Percentiles rank a stretch among this genome's conserved stretches.
phyloP scores from a whole-genome alignment of 2,329 filamentous ascomycete species.

The Phoma herbarum region DNA sequence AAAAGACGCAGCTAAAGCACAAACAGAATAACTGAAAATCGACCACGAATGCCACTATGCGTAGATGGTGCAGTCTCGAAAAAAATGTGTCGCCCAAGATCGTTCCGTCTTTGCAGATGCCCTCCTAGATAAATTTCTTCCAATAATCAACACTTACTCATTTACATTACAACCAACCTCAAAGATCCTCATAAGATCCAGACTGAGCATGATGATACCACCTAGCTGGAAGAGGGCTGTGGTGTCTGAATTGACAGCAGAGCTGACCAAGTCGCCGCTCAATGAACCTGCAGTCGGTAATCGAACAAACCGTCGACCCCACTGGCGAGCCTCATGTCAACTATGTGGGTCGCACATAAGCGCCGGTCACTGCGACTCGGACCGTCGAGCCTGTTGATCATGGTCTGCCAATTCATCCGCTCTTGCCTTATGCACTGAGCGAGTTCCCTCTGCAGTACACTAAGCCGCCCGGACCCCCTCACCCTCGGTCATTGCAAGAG shows the following conservation, averaged over 20 bases:
- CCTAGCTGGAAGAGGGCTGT: neutral
- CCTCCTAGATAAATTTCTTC: neutral
- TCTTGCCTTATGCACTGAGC: neutral
- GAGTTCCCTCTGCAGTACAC: constrained; percentile 3
- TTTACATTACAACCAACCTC: neutral
- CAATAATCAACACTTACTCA: neutral
- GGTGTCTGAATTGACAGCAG: neutral
- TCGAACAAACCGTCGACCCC: too few species aligned
- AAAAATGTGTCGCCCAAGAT: too few species aligned
- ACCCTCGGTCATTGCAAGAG: neutral
- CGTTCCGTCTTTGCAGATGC: too few species aligned
- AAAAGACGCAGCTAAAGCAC: too few species aligned
- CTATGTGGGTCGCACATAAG: neutral
- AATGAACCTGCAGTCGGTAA: neutral
- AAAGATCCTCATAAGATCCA: neutral
- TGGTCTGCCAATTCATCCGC: neutral
- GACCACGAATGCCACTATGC: too few species aligned
- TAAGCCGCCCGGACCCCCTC: neutral
- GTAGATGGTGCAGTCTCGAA: too few species aligned
- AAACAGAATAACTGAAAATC: too few species aligned
- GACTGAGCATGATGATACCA: neutral
- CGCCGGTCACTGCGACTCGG: neutral
- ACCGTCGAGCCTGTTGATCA: neutral
- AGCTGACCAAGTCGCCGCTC: too few species aligned
- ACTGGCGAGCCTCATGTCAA: neutral